These are phyloP conservation scores for Phialemoniopsis sp. DNA, from an alignment of 2,329 filamentous ascomycete genomes.

Conservation along the genomic window DNA sequence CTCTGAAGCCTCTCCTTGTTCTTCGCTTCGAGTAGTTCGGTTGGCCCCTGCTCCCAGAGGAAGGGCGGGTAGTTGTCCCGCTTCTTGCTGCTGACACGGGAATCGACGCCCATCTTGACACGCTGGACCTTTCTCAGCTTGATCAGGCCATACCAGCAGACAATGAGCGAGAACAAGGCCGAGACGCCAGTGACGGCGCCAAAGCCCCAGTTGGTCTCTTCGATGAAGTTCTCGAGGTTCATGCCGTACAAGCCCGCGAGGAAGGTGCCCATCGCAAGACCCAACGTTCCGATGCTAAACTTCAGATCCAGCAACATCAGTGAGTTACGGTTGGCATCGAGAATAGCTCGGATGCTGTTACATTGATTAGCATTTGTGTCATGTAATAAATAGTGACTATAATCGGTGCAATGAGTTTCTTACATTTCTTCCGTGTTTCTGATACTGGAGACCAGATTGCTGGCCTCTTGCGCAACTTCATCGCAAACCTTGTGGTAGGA, in stretches of 20 bases:
- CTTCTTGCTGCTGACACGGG: conserved; percentile 1
- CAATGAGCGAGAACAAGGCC: conserved; percentile 66
- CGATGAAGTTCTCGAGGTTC: conserved; percentile 98
- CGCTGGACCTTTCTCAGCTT: conserved; percentile 64
- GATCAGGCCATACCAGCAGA: conserved; percentile 78
- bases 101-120: conserved; percentile 21
- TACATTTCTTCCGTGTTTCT: conserved; percentile 98
- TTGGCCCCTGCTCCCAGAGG: conserved; percentile 38
- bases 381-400: too few species aligned
- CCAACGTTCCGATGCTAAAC: conserved; percentile 91
- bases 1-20: conserved; percentile 47
- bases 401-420: conserved; percentile 24
- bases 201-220: conserved; percentile 89
- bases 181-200: conserved; percentile 68
- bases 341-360: conserved; percentile 82
- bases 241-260: conserved; percentile 99
- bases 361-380: conserved; percentile 17
- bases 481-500: conserved; percentile 98
- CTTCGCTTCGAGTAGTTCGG: conserved; percentile 42
- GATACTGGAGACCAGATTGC: conserved; percentile 90
- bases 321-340: conserved; percentile 96
- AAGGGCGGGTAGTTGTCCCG: conserved; percentile 20
- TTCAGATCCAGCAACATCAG: conserved; percentile 97
- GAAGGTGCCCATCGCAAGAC: conserved; percentile 92
- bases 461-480: conserved; percentile 93